Base-by-base conservation (phyloP, 179 eudicot species). In the Silene coronaria region DNA sequence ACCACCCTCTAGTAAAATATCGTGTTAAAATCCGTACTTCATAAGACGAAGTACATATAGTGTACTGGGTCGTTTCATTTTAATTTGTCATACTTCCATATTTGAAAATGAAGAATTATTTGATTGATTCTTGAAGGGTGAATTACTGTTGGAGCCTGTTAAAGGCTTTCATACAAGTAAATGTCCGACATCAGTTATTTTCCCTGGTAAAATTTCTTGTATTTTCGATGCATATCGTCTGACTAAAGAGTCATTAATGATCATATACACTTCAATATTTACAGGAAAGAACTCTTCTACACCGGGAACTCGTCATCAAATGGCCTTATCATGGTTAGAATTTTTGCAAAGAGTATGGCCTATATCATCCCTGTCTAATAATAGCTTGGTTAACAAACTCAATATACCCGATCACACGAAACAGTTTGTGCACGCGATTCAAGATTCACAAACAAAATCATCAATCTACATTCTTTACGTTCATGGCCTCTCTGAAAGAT, bases 401-500 rank as follows among this genome's bases (percentile, higher is more conserved):
- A 21, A 57, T 24, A 19, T 72, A 19, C 75, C 75, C 5, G 51
- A 32, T 1, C 0, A 11, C 48, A 72, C 75, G 11, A 72, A 72
- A 58, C 64, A 58, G 6, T 72, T 72, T 72, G 75, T 72, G 4
- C 58, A 55, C 1, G 65, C 65, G 0, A 67, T 75, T 30, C 53
- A 34, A 48, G 72, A 75, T 0, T 30, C 53, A 0, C 30, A 51
- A 53, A 51, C 22, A 14, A 17, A 36, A 24, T 57, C 72, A 28
- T 0, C 34, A 16, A 34, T 67, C 22, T 76, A 68, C 67, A 68
- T 57, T 58, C 58, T 57, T 0, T 57, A 57, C 32, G 78, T 67
- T 55, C 72, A 67, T 17, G 65, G 72, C 22, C 55, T 75, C 3
- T 75, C 78, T 0, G 72, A 75, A 55, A 75, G 65, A 21, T 75